Evolutionary conservation across 768 basidiomycete species (phyloP), one percentile per base, ranked within the genome.

Genomic region (Tremella yokohamensis): DNA sequence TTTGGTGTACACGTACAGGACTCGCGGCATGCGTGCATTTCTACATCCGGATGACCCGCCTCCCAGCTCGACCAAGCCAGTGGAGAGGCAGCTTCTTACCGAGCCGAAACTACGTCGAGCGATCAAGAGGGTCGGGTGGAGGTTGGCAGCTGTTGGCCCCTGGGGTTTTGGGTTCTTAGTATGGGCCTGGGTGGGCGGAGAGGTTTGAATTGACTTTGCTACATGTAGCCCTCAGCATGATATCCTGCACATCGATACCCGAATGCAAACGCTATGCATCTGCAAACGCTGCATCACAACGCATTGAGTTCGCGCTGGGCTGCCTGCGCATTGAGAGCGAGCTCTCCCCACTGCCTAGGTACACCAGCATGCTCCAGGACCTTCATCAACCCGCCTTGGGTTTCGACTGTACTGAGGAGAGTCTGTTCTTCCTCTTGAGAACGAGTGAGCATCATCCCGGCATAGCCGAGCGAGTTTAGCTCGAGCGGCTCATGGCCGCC

Each of bases 381-480:
- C 9, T 52, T 20, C 63, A 74, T 67, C 34, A 74, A 45, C 0
- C 73, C 75, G 18, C 59, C 64, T 3, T 69, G 51, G 1, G 34
- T 18, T 37, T 69, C 57, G 7, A 66, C 64, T 1, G 60, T 84
- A 57, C 78, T 76, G 74, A 83, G 83, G 40, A 96, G 81, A 1
- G 81, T 82, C 55, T 84, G 83, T 50, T 90, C 74, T 77, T 93
- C 90, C 18, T 81, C 81, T 54, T 87, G 83, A 62, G 87, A 90
- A 79, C 87, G 90, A 22, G 89, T 90, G 54, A 96, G 82, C 60
- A 96, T 66, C 85, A 89, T 84, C 0, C 93, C 93, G 7, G 90
- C 88, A 72, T 87, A 96, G 13, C 89, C 93, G 49, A 96, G 81
- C 45, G 93, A 82, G 75, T 97, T 96, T 42, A 97, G 80, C 66